Base-by-base conservation (phyloP, 2,329 filamentous ascomycete species). In the Cladosporium velox region DNA sequence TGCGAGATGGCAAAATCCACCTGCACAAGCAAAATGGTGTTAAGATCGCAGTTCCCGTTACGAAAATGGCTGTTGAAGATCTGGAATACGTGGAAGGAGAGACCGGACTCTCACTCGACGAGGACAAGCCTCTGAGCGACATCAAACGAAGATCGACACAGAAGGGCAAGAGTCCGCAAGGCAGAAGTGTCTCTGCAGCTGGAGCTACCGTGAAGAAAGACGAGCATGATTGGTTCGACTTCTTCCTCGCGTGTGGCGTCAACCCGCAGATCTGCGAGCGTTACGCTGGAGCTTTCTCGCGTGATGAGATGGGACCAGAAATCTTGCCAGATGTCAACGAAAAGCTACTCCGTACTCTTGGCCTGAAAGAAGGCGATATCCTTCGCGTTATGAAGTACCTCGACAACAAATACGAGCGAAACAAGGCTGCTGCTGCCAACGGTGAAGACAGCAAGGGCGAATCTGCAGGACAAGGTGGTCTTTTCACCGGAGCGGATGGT, bases 151-250 rank as follows among this genome's bases (percentile, higher is more conserved):
- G 80, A 70, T 84, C 76, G 65, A 82, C 79, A 3, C 74, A 77
- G 51, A 76, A 78, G 44, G 74, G 75, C 59, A 91, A 88, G 77
- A 72, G 78, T 5, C 62, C 51, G 14, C 49, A 64, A 28, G 21
- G 28, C 21, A 30, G 60, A n/a, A 38, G 24, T 11, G 65, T 67
- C 68, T 73, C 75, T 57, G 65, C 75, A 38, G 82, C 86, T 10
- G 90, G 90, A 14, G 89, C 86, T n/a, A 85, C 85, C 1, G 81
- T 92, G 35, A 85, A 90, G 70, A 90, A 89, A 77, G 84, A 90
- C 0, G 90, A 95, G 58, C 96, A 98, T 77, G 95, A 99, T 77
- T 99, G 95, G 95, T 99, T 99, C 75, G 93, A 97, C 76, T 98
- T 99, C 81, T 99, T 99, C 84, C 82, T 99, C 49, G 88, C 89